Evolutionary conservation across 345 rosid species (phyloP).

Genomic region (Trapa bicornis): DNA sequence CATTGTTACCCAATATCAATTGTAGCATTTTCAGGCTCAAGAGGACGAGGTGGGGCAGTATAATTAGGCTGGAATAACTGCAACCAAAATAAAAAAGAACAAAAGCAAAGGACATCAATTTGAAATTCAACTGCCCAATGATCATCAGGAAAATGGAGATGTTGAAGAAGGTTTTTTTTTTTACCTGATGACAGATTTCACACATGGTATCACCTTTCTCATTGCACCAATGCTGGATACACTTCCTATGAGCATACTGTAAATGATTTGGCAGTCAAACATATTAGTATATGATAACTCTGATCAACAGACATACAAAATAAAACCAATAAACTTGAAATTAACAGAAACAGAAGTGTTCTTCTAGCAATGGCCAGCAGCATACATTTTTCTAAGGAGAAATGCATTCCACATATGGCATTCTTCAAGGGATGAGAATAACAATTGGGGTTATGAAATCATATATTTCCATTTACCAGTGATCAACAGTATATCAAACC

Average conservation of each 20-base stretch:
- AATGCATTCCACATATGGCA: too few relatives aligned
- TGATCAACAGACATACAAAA: too few relatives aligned
- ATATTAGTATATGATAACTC: too few relatives aligned
- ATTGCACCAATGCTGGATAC: constrained; percentile 95
- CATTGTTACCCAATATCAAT: constrained; percentile 74
- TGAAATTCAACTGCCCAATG: not conserved
- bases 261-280: not conserved
- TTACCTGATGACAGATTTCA: constrained; percentile 93
- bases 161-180: not conserved
- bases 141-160: not conserved
- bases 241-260: constrained; percentile 84
- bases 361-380: too few relatives aligned
- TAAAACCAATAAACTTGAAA: too few relatives aligned
- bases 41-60: constrained; percentile 61
- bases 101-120: not conserved
- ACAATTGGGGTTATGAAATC: too few relatives aligned
- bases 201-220: constrained; percentile 85
- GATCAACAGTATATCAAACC: too few relatives aligned
- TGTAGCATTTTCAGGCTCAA: constrained; percentile 46
- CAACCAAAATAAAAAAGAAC: constrained; percentile 12
- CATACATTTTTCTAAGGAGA: too few relatives aligned
- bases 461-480: too few relatives aligned
- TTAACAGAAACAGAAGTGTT: too few relatives aligned
- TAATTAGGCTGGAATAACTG: constrained; percentile 79
- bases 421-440: too few relatives aligned